These are phyloP conservation scores for Barnettozyma pratensis DNA, from an alignment of 805 yeast species.

Conservation along the genomic window DNA sequence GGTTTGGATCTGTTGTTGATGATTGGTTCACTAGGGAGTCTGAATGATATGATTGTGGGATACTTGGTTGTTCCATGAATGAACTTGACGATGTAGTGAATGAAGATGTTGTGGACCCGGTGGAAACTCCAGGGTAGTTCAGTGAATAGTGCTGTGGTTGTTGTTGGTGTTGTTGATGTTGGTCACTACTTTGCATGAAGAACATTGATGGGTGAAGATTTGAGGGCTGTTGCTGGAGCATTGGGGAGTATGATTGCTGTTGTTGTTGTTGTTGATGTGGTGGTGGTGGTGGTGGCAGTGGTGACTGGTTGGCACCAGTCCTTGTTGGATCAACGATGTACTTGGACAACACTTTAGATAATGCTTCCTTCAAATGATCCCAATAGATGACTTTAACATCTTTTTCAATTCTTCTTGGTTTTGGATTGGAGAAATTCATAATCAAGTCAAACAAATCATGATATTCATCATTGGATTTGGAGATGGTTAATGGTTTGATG, in stretches of 20 bases:
- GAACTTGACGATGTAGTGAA: no score
- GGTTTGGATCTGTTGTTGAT: no score
- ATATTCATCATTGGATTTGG: slow-evolving; percentile 38
- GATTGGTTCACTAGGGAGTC: no score
- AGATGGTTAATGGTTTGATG: slow-evolving; percentile 54
- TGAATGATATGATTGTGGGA: no score
- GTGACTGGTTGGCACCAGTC: no score
- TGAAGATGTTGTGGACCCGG: no score
- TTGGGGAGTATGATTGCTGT: neutral
- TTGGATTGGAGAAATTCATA: slow-evolving; percentile 58
- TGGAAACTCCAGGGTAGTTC: no score
- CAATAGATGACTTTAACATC: slow-evolving; percentile 65
- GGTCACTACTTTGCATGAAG: neutral
- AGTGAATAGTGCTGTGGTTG: neutral
- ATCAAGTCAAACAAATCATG: slow-evolving; percentile 39
- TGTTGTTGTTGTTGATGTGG: slow-evolving; percentile 1
- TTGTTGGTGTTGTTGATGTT: neutral
- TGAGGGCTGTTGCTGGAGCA: neutral
- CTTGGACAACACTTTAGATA: slow-evolving; percentile 53
- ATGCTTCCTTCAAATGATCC: slow-evolving; percentile 47
- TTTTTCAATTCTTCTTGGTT: slow-evolving; percentile 66
- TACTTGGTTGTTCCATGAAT: no score
- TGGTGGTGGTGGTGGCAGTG: neutral
- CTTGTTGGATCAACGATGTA: slow-evolving; percentile 30
- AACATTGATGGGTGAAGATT: neutral